phyloP scores from a whole-genome alignment of 1,284 basidiomycete species.

The Fomitopsis betulina region DNA sequence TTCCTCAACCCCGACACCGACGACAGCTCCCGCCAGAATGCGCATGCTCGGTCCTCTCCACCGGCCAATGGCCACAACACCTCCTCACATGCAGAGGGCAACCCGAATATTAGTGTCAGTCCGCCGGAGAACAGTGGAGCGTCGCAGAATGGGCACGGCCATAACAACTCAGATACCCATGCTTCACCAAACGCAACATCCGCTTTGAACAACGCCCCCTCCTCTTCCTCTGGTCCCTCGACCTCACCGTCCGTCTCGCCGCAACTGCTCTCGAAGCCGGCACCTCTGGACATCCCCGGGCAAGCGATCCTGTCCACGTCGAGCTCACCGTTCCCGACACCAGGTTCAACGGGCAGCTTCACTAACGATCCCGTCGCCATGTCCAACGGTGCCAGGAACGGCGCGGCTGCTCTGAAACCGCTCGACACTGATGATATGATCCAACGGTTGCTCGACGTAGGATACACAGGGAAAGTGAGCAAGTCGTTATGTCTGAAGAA shows the following conservation, averaged over 20 bases:
- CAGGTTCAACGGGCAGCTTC: constrained; percentile 41
- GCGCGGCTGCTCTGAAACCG: constrained; percentile 51
- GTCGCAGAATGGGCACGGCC: constrained; percentile 27
- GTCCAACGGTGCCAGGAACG: constrained; percentile 41
- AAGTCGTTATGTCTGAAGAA: constrained; percentile 98
- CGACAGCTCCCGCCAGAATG: constrained; percentile 38
- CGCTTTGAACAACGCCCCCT: constrained; percentile 27
- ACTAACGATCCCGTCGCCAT: constrained; percentile 32
- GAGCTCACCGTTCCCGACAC: constrained; percentile 36
- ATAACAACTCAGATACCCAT: constrained; percentile 31
- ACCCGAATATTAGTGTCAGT: constrained; percentile 48
- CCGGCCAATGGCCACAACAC: constrained; percentile 17
- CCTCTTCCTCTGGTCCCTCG: constrained; percentile 21
- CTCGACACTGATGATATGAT: constrained; percentile 99
- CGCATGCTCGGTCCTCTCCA: constrained; percentile 40
- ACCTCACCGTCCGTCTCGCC: constrained; percentile 32
- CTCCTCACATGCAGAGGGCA: constrained; percentile 15
- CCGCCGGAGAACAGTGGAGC: constrained; percentile 39
- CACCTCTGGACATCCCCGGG: constrained; percentile 73
- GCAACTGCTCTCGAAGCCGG: constrained; percentile 29
- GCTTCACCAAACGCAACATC: constrained; percentile 36
- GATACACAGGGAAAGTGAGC: constrained; percentile 97
- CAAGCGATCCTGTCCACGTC: constrained; percentile 72
- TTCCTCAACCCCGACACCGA: constrained; percentile 31
- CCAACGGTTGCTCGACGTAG: constrained; percentile 91